phyloP scores from a whole-genome alignment of 352 stramenopile species.

The Phytophthora vignae region DNA sequence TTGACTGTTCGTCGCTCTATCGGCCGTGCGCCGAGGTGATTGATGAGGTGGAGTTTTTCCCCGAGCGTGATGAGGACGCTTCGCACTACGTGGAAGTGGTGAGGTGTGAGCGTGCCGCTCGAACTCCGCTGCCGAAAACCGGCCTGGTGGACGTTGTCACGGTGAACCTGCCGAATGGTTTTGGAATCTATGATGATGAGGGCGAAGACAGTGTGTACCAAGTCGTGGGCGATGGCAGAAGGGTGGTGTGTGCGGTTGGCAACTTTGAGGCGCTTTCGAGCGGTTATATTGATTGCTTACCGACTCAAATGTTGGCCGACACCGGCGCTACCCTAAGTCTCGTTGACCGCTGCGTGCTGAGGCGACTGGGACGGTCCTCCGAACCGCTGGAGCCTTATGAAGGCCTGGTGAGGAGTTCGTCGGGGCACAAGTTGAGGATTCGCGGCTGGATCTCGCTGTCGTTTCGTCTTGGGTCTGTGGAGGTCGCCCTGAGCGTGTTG shows the following conservation, averaged over 20 bases:
- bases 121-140: not conserved
- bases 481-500: no score
- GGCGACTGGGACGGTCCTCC: no score
- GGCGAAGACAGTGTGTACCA: not conserved
- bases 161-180: not conserved
- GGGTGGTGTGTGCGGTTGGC: not conserved
- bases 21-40: not conserved
- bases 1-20: slow-evolving; percentile 2
- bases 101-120: not conserved
- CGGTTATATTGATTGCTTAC: slow-evolving; percentile 1
- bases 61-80: not conserved
- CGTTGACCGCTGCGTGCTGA: no score
- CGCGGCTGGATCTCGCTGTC: no score
- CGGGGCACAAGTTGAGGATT: no score
- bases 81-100: not conserved
- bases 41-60: not conserved
- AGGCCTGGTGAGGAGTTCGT: no score
- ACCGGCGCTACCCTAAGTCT: no score
- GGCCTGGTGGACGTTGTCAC: not conserved
- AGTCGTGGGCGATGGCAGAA: not conserved
- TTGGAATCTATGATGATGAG: not conserved
- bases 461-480: no score
- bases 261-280: slow-evolving; percentile 3
- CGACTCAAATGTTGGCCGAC: no score
- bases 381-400: no score